Conservation (phyloP, 305 asterid species). For the Rubia tinctorum region DNA sequence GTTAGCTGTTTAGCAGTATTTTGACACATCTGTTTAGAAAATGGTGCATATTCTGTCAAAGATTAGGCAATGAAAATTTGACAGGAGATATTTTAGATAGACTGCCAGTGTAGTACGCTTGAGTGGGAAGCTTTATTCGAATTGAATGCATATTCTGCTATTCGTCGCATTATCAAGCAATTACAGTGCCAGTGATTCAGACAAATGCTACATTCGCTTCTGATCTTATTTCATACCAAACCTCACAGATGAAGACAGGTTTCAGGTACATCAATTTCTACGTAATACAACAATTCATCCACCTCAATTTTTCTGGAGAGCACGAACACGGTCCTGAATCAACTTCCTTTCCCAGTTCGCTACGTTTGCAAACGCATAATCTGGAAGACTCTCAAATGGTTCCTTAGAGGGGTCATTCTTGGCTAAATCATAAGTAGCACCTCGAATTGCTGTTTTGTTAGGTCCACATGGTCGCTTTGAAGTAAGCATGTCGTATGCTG, state of each 20-base stretch:
- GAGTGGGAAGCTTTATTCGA: not conserved
- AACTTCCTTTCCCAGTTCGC: constrained; percentile 83
- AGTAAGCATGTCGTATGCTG: constrained; percentile 57
- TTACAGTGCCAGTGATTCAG: not conserved
- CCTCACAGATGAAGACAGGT: not conserved
- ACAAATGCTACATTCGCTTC: not conserved
- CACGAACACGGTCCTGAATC: constrained; percentile 67
- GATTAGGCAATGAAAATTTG: too few relatives aligned
- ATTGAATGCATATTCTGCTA: not conserved
- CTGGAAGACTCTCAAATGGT: constrained; percentile 73
- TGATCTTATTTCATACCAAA: not conserved
- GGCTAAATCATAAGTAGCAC: constrained; percentile 83
- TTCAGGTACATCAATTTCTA: not conserved
- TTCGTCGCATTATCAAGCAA: not conserved
- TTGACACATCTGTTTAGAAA: not conserved
- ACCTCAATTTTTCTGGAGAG: constrained; percentile 45
- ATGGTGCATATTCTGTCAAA: not conserved
- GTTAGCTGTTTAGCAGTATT: not conserved
- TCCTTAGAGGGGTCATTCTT: constrained; percentile 73
- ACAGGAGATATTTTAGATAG: not conserved
- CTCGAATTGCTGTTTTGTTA: constrained; percentile 68
- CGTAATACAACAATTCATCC: not conserved
- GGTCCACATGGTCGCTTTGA: constrained; percentile 94
- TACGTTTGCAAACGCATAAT: constrained; percentile 57
- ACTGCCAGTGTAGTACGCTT: not conserved